These are phyloP conservation scores for Kandelia obovata DNA, from an alignment of 345 rosid species.

Conservation along the genomic window DNA sequence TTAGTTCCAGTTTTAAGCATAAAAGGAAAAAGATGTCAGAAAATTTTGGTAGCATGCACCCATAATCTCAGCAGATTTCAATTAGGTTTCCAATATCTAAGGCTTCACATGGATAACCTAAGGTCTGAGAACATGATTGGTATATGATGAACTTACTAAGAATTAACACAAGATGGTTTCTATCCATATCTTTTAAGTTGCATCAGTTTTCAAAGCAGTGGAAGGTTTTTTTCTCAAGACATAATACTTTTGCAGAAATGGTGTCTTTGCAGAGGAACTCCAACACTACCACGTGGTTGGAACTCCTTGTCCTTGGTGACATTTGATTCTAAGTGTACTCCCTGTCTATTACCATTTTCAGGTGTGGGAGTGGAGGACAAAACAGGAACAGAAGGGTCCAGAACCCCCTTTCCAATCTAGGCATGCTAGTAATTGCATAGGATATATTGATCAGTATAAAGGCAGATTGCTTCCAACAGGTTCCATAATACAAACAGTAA, in stretches of 20 bases:
- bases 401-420: neutral
- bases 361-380: too few relatives aligned
- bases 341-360: too few relatives aligned
- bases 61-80: neutral
- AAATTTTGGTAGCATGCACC: neutral
- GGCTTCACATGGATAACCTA: neutral
- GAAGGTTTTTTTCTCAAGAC: neutral
- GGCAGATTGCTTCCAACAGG: neutral
- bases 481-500: neutral
- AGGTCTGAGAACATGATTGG: neutral
- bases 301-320: too few relatives aligned
- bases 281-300: neutral
- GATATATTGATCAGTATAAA: neutral
- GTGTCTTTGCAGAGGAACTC: neutral
- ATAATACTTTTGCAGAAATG: neutral
- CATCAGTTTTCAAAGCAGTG: neutral
- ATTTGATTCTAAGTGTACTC: too few relatives aligned
- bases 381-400: neutral
- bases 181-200: neutral
- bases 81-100: neutral
- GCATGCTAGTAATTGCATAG: neutral
- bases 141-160: too few relatives aligned
- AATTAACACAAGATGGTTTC: neutral
- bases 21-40: too few relatives aligned
- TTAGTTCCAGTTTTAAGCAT: too few relatives aligned